Evolutionary conservation across 179 eudicot species (phyloP), one percentile per base, ranked within the genome.

Genomic region (Silene coronaria): DNA sequence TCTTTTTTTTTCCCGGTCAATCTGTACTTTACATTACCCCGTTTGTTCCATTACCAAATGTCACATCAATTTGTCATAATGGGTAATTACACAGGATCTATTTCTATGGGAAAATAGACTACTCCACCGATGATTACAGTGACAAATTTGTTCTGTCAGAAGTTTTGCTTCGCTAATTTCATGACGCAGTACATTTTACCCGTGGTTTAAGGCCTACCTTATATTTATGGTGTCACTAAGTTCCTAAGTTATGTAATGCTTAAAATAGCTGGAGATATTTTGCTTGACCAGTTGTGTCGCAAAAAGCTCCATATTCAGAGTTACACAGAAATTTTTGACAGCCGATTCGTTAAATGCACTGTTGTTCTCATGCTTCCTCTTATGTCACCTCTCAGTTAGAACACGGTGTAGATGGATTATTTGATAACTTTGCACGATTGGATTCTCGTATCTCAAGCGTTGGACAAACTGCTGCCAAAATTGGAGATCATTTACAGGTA

Each of bases 391-490:
- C 42, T 83, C 90, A 96, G 99, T 89, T 96, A 75, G 97, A 96
- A 78, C 89, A 87, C 88, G 99, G 99, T 73, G 99, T 96, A 61
- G 88, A 85, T 78, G 88, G 88, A 61, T 64, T 85, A 57, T 85
- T 85, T 81, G 86, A 80, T 60, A 85, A 84, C 84, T 85, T 85
- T 81, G 88, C 88, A 10, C 83, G 88, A 76, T 72, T 85, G 77
- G 88, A 85, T 81, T 85, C 88, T 12, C 88, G 88, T 48, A 85
- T 85, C 51, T 85, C 88, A 51, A 85, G 88, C 67, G 88, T 85
- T 74, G 88, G 88, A 36, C 86, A 85, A 76, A 85, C 88, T 66
- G 88, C 88, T 70, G 88, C 88, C 75, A 85, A 85, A 69, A 85
- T 85, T 76, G 88, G 88, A 73, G 88, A 85, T 74, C 88, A 85